These are phyloP conservation scores for Vanilla planifolia DNA, from an alignment of 106 monocot genomes.

Conservation along the genomic window DNA sequence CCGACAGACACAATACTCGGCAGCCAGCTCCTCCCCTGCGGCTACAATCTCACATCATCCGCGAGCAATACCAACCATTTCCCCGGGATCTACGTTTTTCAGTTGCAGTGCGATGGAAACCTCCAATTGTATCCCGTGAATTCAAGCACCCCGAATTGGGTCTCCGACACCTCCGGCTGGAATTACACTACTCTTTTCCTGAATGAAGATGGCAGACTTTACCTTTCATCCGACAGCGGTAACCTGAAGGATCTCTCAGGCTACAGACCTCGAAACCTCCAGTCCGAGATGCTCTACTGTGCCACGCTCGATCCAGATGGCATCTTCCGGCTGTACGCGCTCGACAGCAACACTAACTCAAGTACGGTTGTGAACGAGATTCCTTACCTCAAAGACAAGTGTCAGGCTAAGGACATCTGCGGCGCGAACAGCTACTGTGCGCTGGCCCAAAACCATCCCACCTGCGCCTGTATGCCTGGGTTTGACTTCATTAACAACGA, in stretches of 20 bases:
- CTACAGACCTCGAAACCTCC: background rate
- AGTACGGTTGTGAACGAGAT: background rate
- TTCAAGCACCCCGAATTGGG: background rate
- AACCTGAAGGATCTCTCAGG: background rate
- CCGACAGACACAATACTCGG: background rate
- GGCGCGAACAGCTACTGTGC: background rate
- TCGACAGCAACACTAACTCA: too few species aligned
- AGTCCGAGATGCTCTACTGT: too few species aligned
- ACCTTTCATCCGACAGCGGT: background rate
- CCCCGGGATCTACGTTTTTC: background rate
- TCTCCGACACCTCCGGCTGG: background rate
- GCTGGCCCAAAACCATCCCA: background rate
- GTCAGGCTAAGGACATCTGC: background rate
- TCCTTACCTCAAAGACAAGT: background rate
- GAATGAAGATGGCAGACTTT: background rate
- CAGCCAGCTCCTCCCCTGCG: background rate
- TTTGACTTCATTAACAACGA: background rate
- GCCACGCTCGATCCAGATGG: background rate
- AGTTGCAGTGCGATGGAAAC: too few species aligned
- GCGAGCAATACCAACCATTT: background rate
- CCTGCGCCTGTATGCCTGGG: background rate
- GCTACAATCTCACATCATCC: background rate
- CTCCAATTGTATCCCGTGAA: too few species aligned
- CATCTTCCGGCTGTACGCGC: constrained; percentile 1
- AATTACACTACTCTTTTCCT: background rate